phyloP scores from a whole-genome alignment of 2,329 filamentous ascomycete species.

The Arachnopeziza araneosa region DNA sequence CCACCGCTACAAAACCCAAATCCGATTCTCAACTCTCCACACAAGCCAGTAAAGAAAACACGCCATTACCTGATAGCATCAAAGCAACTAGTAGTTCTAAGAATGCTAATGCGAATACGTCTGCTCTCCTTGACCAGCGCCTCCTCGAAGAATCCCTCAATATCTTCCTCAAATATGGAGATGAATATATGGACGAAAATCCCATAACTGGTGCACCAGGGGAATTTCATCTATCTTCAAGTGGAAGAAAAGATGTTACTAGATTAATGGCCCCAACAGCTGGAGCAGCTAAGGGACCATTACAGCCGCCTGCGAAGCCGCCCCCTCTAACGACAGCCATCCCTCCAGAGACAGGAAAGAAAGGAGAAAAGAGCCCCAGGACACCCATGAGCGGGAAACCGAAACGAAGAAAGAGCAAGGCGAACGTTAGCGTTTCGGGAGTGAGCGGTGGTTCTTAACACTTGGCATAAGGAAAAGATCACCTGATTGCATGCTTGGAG shows the following conservation, averaged over 20 bases:
- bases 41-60: constrained; percentile 32
- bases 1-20: constrained; percentile 16
- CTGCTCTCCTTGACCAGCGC: constrained; percentile 22
- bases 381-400: constrained; percentile 30
- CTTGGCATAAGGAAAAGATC: too few relatives aligned
- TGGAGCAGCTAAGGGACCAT: constrained; percentile 12
- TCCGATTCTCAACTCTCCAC: constrained; percentile 19
- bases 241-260: constrained; percentile 40
- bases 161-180: constrained; percentile 53
- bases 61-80: constrained; percentile 40
- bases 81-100: constrained; percentile 10
- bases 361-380: constrained; percentile 29
- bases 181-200: constrained; percentile 63
- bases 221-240: constrained; percentile 59
- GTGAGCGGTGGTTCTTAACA: not conserved
- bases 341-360: constrained; percentile 20
- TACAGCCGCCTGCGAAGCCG: constrained; percentile 13
- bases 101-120: constrained; percentile 18
- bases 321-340: constrained; percentile 23
- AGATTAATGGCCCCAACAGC: constrained; percentile 20
- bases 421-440: not conserved
- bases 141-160: constrained; percentile 51
- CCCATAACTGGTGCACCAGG: constrained; percentile 62
- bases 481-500: too few relatives aligned
- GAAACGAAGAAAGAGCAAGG: constrained; percentile 36